Evolutionary conservation across 768 basidiomycete species (phyloP).

Genomic region (Mycena epipterygia): DNA sequence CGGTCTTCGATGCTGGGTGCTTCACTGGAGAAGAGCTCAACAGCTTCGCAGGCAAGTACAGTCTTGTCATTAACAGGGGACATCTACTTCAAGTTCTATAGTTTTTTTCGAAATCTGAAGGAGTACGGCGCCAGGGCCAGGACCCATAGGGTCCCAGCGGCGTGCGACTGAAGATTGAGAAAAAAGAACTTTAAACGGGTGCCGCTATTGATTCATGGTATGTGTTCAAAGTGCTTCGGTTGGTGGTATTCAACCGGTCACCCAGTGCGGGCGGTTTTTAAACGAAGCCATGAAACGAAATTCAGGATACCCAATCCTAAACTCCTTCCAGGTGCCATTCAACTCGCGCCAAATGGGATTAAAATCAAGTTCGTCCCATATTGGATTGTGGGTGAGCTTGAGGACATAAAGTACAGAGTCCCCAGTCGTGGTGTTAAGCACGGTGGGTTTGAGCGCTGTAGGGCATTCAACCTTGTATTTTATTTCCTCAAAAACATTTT

Average conservation of each 20-base stretch:
- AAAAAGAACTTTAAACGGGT: constrained; percentile 3
- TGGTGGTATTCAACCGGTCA: no score
- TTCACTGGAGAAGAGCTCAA: background rate
- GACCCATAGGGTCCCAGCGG: constrained; percentile 5
- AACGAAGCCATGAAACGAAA: background rate
- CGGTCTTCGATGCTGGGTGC: background rate
- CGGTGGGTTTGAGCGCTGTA: background rate
- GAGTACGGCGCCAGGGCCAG: background rate
- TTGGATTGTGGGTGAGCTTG: constrained; percentile 1
- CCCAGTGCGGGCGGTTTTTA: constrained; percentile 5
- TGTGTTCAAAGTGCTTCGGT: constrained; percentile 1
- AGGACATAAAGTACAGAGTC: background rate
- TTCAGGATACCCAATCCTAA: constrained; percentile 1
- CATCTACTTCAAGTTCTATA: background rate
- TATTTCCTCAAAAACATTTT: background rate
- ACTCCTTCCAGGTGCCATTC: background rate
- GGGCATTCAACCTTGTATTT: background rate
- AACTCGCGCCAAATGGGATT: constrained; percentile 7
- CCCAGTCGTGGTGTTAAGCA: background rate
- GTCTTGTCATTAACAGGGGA: constrained; percentile 8
- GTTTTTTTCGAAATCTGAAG: constrained; percentile 19
- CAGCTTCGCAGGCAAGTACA: constrained; percentile 4
- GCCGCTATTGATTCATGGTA: background rate
- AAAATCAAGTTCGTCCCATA: background rate
- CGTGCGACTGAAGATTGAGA: no score